Percentiles rank a stretch among this genome's conserved stretches.
Conservation (phyloP, 2,329 filamentous ascomycete genomes). For the Rutstroemia sp. region DNA sequence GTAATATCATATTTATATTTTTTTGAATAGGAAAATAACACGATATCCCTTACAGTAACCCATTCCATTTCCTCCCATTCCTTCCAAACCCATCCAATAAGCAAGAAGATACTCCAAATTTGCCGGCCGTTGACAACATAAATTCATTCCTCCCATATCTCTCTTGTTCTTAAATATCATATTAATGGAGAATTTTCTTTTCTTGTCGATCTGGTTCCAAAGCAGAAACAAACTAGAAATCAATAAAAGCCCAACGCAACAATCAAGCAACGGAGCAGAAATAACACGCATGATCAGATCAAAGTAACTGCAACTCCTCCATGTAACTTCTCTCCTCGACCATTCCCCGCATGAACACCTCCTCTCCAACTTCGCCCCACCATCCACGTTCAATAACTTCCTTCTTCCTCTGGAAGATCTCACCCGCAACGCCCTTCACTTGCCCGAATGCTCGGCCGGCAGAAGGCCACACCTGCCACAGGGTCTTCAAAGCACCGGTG, state of each 20-base stretch:
- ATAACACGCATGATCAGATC: background rate
- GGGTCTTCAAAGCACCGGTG: conserved; percentile 33
- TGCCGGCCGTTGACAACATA: too few relatives aligned
- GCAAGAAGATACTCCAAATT: too few relatives aligned
- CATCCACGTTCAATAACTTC: conserved; percentile 23
- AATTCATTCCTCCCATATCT: too few relatives aligned
- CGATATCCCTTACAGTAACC: too few relatives aligned
- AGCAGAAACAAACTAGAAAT: background rate
- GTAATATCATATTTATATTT: too few relatives aligned
- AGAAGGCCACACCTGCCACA: conserved; percentile 26
- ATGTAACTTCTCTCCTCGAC: conserved; percentile 27
- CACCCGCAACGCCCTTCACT: conserved; percentile 71
- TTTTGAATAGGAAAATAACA: too few relatives aligned
- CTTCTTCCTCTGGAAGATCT: conserved; percentile 44
- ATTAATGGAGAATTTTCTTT: too few relatives aligned
- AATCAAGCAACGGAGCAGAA: background rate
- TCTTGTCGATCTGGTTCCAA: too few relatives aligned
- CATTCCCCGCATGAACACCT: conserved; percentile 27
- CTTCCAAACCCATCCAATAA: too few relatives aligned
- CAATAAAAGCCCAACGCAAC: background rate
- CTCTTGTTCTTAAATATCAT: too few relatives aligned
- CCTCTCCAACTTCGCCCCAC: conserved; percentile 24
- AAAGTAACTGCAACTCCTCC: conserved; percentile 26
- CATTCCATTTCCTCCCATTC: too few relatives aligned
- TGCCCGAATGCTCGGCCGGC: conserved; percentile 61